Evolutionary conservation across 768 basidiomycete species (phyloP).

Genomic region (Suillus paluster): DNA sequence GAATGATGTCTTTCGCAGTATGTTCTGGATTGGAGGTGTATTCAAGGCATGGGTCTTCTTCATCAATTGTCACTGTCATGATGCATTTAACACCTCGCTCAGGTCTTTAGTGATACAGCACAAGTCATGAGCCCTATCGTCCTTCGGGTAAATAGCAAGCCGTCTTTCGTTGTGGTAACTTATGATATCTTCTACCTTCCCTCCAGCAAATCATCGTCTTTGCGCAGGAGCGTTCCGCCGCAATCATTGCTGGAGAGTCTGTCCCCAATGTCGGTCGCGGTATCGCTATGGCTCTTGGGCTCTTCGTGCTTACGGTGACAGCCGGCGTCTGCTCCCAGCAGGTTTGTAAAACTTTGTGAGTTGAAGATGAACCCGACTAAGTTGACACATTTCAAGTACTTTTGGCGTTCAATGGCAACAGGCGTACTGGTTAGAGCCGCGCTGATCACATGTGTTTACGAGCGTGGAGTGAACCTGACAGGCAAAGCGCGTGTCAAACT

Average conservation of each 20-base stretch:
- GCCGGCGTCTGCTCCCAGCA: slow-evolving; percentile 67
- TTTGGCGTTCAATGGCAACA: slow-evolving; percentile 69
- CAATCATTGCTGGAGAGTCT: slow-evolving; percentile 39
- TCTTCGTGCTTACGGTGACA: slow-evolving; percentile 53
- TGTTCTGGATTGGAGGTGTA: slow-evolving; percentile 66
- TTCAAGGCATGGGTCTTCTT: slow-evolving; percentile 48
- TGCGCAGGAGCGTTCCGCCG: slow-evolving; percentile 49
- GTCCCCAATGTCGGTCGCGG: slow-evolving; percentile 54
- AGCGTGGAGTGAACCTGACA: slow-evolving; percentile 66
- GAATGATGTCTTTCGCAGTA: slow-evolving; percentile 59
- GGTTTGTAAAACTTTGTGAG: slow-evolving; percentile 32
- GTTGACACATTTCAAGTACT: slow-evolving; percentile 52
- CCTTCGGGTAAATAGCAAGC: slow-evolving; percentile 49
- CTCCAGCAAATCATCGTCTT: slow-evolving; percentile 63
- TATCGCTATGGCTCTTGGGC: slow-evolving; percentile 60
- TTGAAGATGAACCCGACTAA: neutral
- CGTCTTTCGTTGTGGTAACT: too few species aligned
- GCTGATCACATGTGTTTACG: slow-evolving; percentile 72
- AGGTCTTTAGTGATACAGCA: slow-evolving; percentile 64
- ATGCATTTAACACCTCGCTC: slow-evolving; percentile 4
- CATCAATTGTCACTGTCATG: neutral
- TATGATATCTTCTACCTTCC: neutral
- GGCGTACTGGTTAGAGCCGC: slow-evolving; percentile 70
- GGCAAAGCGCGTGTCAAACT: slow-evolving; percentile 68
- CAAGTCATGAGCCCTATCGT: slow-evolving; percentile 67